phyloP scores from a whole-genome alignment of 1,139 yeast genomes.

The Scheffersomyces titani region DNA sequence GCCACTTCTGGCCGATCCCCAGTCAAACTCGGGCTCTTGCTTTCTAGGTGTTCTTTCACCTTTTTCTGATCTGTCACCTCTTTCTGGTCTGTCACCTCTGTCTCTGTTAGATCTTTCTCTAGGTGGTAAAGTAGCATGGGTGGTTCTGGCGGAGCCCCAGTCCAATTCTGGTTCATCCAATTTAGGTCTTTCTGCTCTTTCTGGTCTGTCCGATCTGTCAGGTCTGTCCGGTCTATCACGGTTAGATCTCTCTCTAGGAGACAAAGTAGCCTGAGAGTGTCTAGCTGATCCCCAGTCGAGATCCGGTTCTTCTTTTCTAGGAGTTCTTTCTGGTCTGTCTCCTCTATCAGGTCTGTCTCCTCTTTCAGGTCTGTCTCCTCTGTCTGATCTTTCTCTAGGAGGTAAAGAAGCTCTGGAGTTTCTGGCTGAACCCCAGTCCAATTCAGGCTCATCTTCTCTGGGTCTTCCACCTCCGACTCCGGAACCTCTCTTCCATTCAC shows the following conservation, averaged over 20 bases:
- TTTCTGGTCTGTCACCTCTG: slow-evolving; percentile 27
- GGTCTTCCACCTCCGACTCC: slow-evolving; percentile 28
- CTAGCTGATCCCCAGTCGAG: slow-evolving; percentile 44
- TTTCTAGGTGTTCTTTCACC: slow-evolving; percentile 29
- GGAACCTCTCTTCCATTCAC: slow-evolving; percentile 50
- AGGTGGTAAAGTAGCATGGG: slow-evolving; percentile 25
- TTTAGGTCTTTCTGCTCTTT: slow-evolving; percentile 24
- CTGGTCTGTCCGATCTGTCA: slow-evolving; percentile 33
- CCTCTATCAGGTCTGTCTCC: slow-evolving; percentile 19
- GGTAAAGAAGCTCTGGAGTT: slow-evolving; percentile 31
- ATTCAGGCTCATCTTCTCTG: slow-evolving; percentile 25
- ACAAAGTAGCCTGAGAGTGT: slow-evolving; percentile 17
- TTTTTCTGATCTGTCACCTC: slow-evolving; percentile 26
- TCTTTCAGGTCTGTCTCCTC: slow-evolving; percentile 17
- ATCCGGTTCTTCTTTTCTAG: slow-evolving; percentile 43
- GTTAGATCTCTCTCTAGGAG: slow-evolving; percentile 20
- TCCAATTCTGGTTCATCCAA: slow-evolving; percentile 34
- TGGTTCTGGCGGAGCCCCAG: slow-evolving; percentile 45
- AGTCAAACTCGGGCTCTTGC: slow-evolving; percentile 36
- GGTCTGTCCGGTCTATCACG: slow-evolving; percentile 36
- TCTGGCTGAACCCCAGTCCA: slow-evolving; percentile 41
- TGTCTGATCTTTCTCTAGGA: slow-evolving; percentile 40
- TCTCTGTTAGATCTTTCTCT: slow-evolving; percentile 30
- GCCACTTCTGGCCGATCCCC: slow-evolving; percentile 42
- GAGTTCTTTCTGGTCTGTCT: slow-evolving; percentile 24